Evolutionary conservation across 2,329 filamentous ascomycete genomes (phyloP).

Genomic region (Aspergillus piperis): DNA sequence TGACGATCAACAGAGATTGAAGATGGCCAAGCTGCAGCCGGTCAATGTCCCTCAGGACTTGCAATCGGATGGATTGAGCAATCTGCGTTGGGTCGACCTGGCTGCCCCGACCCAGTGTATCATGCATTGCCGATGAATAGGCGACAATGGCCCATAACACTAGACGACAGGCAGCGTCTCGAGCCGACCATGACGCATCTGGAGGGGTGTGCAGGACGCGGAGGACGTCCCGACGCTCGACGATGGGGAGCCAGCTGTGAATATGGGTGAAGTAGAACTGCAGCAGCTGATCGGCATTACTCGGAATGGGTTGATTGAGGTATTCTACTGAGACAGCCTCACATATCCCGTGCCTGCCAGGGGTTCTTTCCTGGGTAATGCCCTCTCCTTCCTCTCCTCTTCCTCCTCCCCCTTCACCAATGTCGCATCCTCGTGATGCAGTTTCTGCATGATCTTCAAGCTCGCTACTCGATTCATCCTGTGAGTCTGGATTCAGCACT

Average conservation of each 20-base stretch:
- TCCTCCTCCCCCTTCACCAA: no score
- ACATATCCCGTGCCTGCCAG: no score
- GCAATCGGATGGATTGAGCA: neutral
- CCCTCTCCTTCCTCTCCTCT: no score
- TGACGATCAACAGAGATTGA: neutral
- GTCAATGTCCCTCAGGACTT: neutral
- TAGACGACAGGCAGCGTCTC: neutral
- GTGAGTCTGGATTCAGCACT: neutral
- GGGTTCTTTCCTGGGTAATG: no score
- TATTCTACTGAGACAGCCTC: neutral
- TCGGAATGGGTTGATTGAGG: neutral
- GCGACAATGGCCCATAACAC: neutral
- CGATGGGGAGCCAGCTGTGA: slow-evolving; percentile 71
- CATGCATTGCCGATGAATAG: neutral
- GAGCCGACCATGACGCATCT: neutral
- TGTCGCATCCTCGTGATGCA: no score
- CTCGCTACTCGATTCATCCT: neutral
- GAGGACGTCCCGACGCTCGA: slow-evolving; percentile 63
- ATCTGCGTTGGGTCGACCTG: neutral
- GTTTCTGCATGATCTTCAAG: no score
- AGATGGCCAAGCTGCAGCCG: neutral
- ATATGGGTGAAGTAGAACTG: slow-evolving; percentile 72
- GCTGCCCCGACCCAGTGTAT: no score
- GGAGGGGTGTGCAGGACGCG: slow-evolving; percentile 48
- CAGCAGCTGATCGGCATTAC: slow-evolving; percentile 49